phyloP scores from a whole-genome alignment of 208 protist genomes.

The Angomonas desouzai region DNA sequence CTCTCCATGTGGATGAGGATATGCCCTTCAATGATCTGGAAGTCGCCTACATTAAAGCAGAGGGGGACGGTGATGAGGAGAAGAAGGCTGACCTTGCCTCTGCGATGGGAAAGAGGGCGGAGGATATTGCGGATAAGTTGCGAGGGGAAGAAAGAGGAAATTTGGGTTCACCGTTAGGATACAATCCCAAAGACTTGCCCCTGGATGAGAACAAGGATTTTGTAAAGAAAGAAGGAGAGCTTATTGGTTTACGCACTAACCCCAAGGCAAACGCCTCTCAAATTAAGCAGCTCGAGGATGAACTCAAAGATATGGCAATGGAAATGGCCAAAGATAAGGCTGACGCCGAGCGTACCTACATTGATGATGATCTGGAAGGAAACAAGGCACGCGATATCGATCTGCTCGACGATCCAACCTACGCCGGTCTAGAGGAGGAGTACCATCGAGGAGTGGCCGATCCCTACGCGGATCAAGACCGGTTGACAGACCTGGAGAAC shows the following conservation, averaged over 20 bases:
- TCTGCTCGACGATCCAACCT: conserved; percentile 58
- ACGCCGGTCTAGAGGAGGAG: conserved; percentile 64
- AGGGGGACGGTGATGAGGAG: conserved; percentile 50
- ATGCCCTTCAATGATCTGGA: conserved; percentile 68
- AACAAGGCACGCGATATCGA: conserved; percentile 39
- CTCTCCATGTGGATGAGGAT: conserved; percentile 67
- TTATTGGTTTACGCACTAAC: conserved; percentile 38
- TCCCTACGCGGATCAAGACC: conserved; percentile 53
- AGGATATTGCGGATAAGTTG: conserved; percentile 57
- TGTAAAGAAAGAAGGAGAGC: conserved; percentile 46
- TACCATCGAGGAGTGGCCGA: conserved; percentile 48
- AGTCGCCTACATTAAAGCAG: conserved; percentile 47
- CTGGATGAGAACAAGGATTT: conserved; percentile 48
- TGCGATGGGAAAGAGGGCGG: conserved; percentile 64
- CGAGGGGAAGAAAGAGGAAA: conserved; percentile 52
- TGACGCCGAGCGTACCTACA: conserved; percentile 52
- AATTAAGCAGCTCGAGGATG: conserved; percentile 35
- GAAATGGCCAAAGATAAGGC: conserved; percentile 58
- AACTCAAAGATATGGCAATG: conserved; percentile 37
- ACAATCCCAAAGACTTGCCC: conserved; percentile 56
- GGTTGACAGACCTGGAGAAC: conserved; percentile 52
- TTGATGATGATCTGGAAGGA: conserved; percentile 65
- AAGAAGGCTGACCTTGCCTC: conserved; percentile 40
- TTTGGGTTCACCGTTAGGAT: conserved; percentile 54
- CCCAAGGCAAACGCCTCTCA: conserved; percentile 39